Conservation (phyloP, 352 stramenopile genomes). For the Phytopythium boreale region DNA sequence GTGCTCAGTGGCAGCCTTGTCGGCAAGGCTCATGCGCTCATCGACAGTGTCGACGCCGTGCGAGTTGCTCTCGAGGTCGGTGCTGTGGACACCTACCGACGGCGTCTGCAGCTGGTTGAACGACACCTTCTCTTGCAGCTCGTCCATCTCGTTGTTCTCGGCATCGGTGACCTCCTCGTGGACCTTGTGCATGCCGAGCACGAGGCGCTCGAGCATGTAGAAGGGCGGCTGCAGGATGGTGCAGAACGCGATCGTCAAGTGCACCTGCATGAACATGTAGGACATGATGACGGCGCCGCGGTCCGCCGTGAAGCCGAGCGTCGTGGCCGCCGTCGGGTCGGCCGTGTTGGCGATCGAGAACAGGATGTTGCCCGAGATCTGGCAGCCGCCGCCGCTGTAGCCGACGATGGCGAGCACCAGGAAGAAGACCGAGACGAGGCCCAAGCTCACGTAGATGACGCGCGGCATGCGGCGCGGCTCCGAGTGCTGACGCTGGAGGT, state of each 20-base stretch:
- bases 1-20: slow-evolving; percentile 19
- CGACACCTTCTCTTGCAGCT: slow-evolving; percentile 28
- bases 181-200: slow-evolving; percentile 37
- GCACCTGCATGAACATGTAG: slow-evolving; percentile 28
- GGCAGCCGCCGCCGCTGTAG: slow-evolving; percentile 30
- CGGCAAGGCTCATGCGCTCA: slow-evolving; percentile 8
- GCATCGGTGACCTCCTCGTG: slow-evolving; percentile 7
- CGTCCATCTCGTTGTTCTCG: slow-evolving; percentile 11
- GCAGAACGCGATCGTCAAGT: slow-evolving; percentile 41
- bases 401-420: slow-evolving; percentile 26
- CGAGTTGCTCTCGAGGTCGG: slow-evolving; percentile 26
- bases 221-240: slow-evolving; percentile 35
- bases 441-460: slow-evolving; percentile 34
- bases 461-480: slow-evolving; percentile 36
- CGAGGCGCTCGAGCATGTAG: slow-evolving; percentile 33
- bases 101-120: slow-evolving; percentile 21
- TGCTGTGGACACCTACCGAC: slow-evolving; percentile 9
- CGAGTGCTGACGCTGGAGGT: slow-evolving; percentile 31
- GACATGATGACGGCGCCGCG: slow-evolving; percentile 23
- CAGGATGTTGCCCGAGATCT: slow-evolving; percentile 25
- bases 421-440: slow-evolving; percentile 32
- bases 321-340: slow-evolving; percentile 13
- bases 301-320: slow-evolving; percentile 23
- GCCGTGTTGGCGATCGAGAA: slow-evolving; percentile 23
- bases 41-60: slow-evolving; percentile 2